A percentile compares a stretch with the other conserved stretches of the same genome.
Evolutionary conservation across 2,329 filamentous ascomycete species (phyloP).

Genomic region (Ophiostoma piceae): DNA sequence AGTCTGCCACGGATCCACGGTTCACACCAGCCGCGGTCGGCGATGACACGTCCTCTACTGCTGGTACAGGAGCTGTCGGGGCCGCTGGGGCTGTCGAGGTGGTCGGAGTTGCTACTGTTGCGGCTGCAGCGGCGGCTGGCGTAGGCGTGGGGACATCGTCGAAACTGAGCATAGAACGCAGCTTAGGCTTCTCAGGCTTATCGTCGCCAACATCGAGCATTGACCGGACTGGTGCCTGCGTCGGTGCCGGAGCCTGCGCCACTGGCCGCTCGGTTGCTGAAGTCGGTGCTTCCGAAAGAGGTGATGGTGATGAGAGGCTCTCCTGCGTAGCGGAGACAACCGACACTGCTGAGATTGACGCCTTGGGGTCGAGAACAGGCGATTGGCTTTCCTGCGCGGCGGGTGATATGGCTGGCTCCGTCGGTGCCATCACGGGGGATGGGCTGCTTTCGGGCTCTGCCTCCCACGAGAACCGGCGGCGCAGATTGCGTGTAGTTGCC

Average conservation of each 20-base stretch:
- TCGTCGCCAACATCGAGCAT: neutral
- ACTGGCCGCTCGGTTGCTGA: neutral
- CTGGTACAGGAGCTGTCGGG: neutral
- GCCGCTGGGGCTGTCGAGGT: neutral
- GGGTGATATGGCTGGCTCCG: conserved; percentile 13
- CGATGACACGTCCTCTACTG: neutral
- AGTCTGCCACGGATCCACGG: neutral
- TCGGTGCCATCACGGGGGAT: conserved; percentile 1
- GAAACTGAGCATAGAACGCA: conserved; percentile 27
- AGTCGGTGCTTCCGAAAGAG: neutral
- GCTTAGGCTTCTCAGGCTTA: conserved; percentile 18
- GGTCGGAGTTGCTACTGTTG: neutral
- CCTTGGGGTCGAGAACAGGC: neutral
- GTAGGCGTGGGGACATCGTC: conserved; percentile 16
- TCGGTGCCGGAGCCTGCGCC: neutral
- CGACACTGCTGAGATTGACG: neutral
- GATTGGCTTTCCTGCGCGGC: neutral
- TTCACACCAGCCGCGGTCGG: neutral
- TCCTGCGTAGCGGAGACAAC: neutral
- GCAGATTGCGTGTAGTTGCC: conserved; percentile 11
- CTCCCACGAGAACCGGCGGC: conserved; percentile 43
- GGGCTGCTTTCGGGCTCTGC: conserved; percentile 31
- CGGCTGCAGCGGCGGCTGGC: neutral
- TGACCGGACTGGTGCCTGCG: neutral
- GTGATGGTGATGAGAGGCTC: neutral